phyloP scores from a whole-genome alignment of 2,329 filamentous ascomycete species.

The Cytospora chrysosperma region DNA sequence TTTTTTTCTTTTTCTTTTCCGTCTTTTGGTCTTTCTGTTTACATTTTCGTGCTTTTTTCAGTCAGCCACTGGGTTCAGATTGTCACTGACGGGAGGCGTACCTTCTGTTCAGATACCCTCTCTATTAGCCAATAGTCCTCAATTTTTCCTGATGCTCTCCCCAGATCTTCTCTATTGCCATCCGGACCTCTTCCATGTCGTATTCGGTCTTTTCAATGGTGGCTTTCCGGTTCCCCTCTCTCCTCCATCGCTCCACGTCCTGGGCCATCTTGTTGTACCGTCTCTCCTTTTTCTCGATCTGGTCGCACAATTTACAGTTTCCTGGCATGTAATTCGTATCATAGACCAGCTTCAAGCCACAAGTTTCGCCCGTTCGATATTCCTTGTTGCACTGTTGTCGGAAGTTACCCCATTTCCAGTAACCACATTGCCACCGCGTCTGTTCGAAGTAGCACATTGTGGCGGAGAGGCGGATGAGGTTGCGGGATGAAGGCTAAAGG shows the following conservation, averaged over 20 bases:
- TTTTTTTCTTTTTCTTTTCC: not conserved
- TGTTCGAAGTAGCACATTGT: slow-evolving; percentile 96
- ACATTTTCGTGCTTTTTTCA: not conserved
- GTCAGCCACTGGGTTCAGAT: not conserved
- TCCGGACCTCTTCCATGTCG: slow-evolving; percentile 66
- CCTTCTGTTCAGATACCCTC: not conserved
- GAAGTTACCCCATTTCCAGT: slow-evolving; percentile 95
- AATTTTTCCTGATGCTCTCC: slow-evolving; percentile 38
- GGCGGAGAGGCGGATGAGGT: not conserved
- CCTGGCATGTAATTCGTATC: slow-evolving; percentile 62
- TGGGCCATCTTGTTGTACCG: slow-evolving; percentile 71
- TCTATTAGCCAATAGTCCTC: slow-evolving; percentile 34
- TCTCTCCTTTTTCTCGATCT: slow-evolving; percentile 81
- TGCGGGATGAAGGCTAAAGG: not conserved
- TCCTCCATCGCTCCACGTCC: slow-evolving; percentile 74
- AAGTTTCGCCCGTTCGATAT: slow-evolving; percentile 94
- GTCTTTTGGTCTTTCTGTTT: not conserved
- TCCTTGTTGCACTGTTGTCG: slow-evolving; percentile 90
- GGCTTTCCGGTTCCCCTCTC: slow-evolving; percentile 70
- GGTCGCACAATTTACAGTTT: slow-evolving; percentile 82
- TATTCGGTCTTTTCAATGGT: slow-evolving; percentile 69
- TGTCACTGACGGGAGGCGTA: not conserved
- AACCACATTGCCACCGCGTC: slow-evolving; percentile 79
- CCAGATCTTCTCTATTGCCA: slow-evolving; percentile 55
- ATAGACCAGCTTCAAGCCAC: slow-evolving; percentile 88